Evolutionary conservation across 257 asterid species (phyloP), one percentile per base, ranked within the genome.

Genomic region (Solanum sitiens): DNA sequence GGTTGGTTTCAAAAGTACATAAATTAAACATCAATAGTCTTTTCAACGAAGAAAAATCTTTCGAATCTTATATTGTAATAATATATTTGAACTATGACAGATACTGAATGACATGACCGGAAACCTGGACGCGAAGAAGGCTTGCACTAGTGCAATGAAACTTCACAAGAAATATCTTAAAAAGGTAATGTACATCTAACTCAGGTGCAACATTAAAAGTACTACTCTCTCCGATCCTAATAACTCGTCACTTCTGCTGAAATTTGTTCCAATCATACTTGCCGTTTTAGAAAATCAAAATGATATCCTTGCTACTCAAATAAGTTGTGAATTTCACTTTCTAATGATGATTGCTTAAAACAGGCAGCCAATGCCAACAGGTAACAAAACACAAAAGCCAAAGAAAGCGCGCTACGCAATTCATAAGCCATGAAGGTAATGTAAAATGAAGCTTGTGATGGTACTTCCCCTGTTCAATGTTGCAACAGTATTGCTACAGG

Each of bases 131-230:
- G 99, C 98, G 21, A 96, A 87, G 72, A 95, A 94, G 90, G 98
- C 99, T 25, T 96, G 98, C 86, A 86, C 75, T 8, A 92, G 93
- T 37, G 98, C 99, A 83, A 86, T 96, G 94, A 96, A 96, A 91
- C 95, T 96, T 90, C 99, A 95, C 93, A 96, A 95, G 93, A 93
- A 96, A 77, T 96, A 96, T 89, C 91, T 96, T 7, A 96, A 90
- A 87, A 93, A 94, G 98, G 98, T 94, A 59, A 86, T 68, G 71
- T 45, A 39, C 85, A 56, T 56, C 65, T 20, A 56, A 18, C 65
- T 56, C 65, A 56, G 65, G 0, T 56, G 65, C 25, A 56, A 18
- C 65, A 18, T 0, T 7, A 56, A n/a, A 56, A 56, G 65, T 56
- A 56, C 11, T 6, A 56, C 65, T 56, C 65, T 56, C 65, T 56